A percentile compares a stretch with the other conserved stretches of the same genome.
These are phyloP conservation scores for Myxozyma geophila DNA, from an alignment of 805 yeast genomes.

Conservation along the genomic window DNA sequence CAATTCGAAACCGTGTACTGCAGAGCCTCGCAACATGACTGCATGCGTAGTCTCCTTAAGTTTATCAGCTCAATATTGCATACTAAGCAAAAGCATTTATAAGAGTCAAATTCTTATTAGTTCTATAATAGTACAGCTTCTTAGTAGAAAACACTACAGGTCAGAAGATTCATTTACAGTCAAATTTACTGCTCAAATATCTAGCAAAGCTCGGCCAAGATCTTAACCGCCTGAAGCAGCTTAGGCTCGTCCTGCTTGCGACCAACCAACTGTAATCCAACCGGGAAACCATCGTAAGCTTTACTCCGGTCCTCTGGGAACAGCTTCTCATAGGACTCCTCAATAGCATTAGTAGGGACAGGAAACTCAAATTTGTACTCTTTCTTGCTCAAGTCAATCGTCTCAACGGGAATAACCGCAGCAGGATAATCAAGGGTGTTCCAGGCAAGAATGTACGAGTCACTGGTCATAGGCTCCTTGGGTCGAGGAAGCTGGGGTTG, in stretches of 20 bases:
- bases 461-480: slow-evolving; percentile 33
- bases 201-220: slow-evolving; percentile 8
- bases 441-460: slow-evolving; percentile 34
- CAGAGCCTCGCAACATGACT: too few relatives aligned
- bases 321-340: slow-evolving; percentile 24
- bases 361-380: slow-evolving; percentile 34
- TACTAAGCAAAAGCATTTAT: too few relatives aligned
- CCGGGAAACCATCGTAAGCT: slow-evolving; percentile 38
- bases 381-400: slow-evolving; percentile 24
- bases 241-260: slow-evolving; percentile 37
- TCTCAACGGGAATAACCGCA: slow-evolving; percentile 32
- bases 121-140: too few relatives aligned
- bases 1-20: too few relatives aligned
- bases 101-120: background rate
- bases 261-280: slow-evolving; percentile 39
- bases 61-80: too few relatives aligned
- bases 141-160: background rate
- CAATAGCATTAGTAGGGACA: slow-evolving; percentile 25
- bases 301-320: slow-evolving; percentile 29
- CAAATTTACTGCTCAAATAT: background rate
- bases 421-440: slow-evolving; percentile 38
- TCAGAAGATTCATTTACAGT: background rate
- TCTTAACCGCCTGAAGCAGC: slow-evolving; percentile 26
- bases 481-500: slow-evolving; percentile 44
- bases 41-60: too few relatives aligned